Conservation (phyloP, 768 basidiomycete species). For the Obba rivulosa region DNA sequence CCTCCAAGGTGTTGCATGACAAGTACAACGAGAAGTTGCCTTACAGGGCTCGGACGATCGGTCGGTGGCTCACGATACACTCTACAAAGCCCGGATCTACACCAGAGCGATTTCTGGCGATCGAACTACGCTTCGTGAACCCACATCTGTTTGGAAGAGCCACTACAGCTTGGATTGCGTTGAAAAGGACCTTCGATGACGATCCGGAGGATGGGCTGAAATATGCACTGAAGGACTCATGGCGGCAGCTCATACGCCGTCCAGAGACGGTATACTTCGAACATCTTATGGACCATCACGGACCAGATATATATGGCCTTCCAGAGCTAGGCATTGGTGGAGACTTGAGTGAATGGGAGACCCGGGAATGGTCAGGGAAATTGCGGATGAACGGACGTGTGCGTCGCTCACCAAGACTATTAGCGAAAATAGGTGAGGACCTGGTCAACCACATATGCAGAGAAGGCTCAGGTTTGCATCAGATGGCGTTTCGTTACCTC, state of each 20-base stretch:
- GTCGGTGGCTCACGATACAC: background rate
- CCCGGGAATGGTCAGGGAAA: background rate
- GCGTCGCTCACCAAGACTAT: conserved; percentile 3
- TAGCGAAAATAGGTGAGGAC: too few species aligned
- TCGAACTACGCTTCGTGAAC: background rate
- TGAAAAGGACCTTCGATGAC: background rate
- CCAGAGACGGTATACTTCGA: background rate
- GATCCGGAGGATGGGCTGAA: background rate
- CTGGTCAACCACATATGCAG: too few species aligned
- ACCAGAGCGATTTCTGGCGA: background rate
- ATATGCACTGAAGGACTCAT: background rate
- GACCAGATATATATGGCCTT: background rate
- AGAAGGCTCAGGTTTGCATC: too few species aligned
- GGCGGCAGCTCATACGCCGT: background rate
- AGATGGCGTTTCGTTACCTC: too few species aligned
- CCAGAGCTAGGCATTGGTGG: background rate
- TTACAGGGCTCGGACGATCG: background rate
- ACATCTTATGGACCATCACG: background rate
- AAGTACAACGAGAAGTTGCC: background rate
- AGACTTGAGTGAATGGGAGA: conserved; percentile 1
- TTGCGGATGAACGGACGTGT: background rate
- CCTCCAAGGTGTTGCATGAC: background rate
- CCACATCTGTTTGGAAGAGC: background rate
- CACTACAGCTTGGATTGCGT: background rate
- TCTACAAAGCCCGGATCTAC: background rate